Conservation (phyloP, 108 stramenopile species). For the Nannochloropsis oceanica region DNA sequence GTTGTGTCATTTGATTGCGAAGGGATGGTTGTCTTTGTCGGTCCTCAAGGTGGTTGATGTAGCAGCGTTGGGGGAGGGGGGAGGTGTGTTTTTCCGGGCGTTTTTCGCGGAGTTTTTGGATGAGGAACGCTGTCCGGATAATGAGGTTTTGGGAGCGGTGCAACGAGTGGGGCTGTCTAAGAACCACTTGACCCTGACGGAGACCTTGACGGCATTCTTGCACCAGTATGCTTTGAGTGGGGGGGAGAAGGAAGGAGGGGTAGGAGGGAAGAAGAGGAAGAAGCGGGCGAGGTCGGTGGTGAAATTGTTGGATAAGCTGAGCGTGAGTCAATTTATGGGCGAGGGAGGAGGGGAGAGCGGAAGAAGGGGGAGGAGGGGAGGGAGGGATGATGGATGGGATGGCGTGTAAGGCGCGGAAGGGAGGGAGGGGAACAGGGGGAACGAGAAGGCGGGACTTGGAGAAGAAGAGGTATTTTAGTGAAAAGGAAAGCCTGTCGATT, state of each 20-base stretch:
- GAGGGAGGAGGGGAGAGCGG: not conserved
- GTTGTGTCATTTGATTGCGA: conserved; percentile 57
- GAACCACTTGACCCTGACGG: not conserved
- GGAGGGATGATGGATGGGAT: not conserved
- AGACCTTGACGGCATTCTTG: not conserved
- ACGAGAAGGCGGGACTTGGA: not conserved
- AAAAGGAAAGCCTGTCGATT: too few species aligned
- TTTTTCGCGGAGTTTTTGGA: not conserved
- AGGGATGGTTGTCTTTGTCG: conserved; percentile 35
- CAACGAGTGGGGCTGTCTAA: not conserved
- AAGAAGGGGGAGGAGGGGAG: not conserved
- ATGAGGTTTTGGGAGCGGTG: not conserved
- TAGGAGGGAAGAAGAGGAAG: not conserved
- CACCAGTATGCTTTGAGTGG: not conserved
- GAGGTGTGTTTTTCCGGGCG: not conserved
- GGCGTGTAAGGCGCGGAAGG: not conserved
- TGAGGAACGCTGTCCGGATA: not conserved
- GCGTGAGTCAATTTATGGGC: not conserved
- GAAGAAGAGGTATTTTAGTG: not conserved
- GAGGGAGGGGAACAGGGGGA: not conserved
- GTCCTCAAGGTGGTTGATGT: conserved; percentile 9
- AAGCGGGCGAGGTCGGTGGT: not conserved
- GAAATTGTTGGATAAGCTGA: not conserved
- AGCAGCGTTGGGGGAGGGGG: not conserved
- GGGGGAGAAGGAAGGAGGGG: not conserved